Conservation (phyloP, 805 yeast genomes). For the Candida taoyuanica region DNA sequence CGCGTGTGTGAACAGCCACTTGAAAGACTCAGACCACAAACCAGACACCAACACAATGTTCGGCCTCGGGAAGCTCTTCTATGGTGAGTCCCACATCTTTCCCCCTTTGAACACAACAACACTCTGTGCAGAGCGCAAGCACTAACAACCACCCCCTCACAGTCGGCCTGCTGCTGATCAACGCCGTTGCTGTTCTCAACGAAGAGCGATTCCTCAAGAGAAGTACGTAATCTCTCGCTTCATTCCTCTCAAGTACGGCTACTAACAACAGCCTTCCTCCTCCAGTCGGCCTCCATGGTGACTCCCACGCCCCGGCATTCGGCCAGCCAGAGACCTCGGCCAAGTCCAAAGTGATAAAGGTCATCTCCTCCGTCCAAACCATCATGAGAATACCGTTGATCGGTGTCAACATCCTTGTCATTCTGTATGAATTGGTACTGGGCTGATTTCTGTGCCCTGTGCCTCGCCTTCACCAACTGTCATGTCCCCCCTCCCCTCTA, state of each 20-base stretch:
- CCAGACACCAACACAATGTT: conserved; percentile 35
- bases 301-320: conserved; percentile 34
- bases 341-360: conserved; percentile 54
- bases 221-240: conserved; percentile 20
- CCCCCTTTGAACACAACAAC: neutral
- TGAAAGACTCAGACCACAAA: neutral
- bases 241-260: neutral
- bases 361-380: conserved; percentile 72
- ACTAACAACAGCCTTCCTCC: conserved; percentile 8
- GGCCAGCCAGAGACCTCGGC: conserved; percentile 44
- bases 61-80: conserved; percentile 56
- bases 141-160: neutral
- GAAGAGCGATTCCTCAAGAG: conserved; percentile 77
- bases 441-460: conserved; percentile 37
- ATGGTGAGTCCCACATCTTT: conserved; percentile 30
- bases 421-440: conserved; percentile 62
- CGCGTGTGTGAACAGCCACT: too few species aligned
- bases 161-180: conserved; percentile 50
- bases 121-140: neutral
- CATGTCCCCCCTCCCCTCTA: conserved; percentile 3
- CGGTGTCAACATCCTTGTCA: conserved; percentile 58
- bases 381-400: conserved; percentile 73
- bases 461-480: neutral
- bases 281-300: conserved; percentile 40
- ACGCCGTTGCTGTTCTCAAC: conserved; percentile 72